Evolutionary conservation across 2,329 filamentous ascomycete genomes (phyloP).

Genomic region (Colletotrichum melonis): DNA sequence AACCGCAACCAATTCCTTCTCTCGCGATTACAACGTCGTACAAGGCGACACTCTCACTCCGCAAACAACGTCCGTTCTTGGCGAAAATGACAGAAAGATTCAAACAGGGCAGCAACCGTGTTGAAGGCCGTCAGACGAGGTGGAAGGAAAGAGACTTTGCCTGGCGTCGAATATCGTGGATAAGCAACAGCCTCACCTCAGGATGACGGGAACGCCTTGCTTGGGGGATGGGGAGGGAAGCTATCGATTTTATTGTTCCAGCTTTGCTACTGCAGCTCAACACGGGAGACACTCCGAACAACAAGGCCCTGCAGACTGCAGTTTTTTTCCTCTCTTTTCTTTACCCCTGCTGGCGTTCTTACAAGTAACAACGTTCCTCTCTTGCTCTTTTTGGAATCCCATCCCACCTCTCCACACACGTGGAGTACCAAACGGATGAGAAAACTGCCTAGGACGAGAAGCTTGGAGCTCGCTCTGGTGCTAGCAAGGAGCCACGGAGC

Average conservation of each 20-base stretch:
- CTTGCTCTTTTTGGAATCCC: constrained; percentile 30
- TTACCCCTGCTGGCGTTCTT: constrained; percentile 15
- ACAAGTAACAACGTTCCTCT: constrained; percentile 10
- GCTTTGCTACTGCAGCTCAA: constrained; percentile 15
- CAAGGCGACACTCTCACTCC: constrained; percentile 4
- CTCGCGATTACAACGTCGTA: neutral
- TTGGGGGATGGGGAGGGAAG: constrained; percentile 1
- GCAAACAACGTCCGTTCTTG: constrained; percentile 8
- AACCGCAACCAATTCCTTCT: constrained; percentile 14
- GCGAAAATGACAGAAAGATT: neutral
- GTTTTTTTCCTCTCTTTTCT: constrained; percentile 7
- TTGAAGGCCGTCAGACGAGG: neutral
- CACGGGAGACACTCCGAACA: constrained; percentile 21
- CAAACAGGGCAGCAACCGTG: neutral
- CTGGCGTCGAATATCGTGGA: constrained; percentile 15
- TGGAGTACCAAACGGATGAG: constrained; percentile 29
- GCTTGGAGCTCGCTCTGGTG: constrained; percentile 31
- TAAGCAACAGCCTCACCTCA: constrained; percentile 26
- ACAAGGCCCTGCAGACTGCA: constrained; percentile 18
- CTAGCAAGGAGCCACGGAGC: constrained; percentile 16
- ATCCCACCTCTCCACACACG: constrained; percentile 34
- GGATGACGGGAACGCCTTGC: neutral
- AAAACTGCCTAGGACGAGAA: constrained; percentile 22
- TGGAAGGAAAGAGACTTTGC: neutral
- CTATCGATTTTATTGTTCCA: constrained; percentile 25